These are phyloP conservation scores for Citrus mangshanensis DNA, from an alignment of 345 rosid species.

Conservation along the genomic window DNA sequence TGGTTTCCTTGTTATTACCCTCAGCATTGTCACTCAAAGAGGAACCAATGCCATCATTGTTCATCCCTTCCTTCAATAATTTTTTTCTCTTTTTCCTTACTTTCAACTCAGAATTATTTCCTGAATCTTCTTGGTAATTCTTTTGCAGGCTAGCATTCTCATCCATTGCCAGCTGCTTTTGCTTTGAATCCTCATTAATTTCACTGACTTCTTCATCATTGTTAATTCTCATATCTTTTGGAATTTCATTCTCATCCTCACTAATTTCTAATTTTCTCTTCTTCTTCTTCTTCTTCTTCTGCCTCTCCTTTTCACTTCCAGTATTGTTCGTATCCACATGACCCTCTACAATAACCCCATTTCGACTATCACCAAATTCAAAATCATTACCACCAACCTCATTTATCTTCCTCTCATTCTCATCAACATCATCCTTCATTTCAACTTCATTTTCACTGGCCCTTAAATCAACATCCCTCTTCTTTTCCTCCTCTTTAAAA, in stretches of 20 bases:
- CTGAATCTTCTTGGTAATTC: neutral
- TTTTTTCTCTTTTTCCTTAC: slow-evolving; percentile 1
- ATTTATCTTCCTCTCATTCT: slow-evolving; percentile 2
- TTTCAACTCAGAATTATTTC: neutral
- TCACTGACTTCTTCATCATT: neutral
- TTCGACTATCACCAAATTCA: neutral
- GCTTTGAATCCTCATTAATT: neutral
- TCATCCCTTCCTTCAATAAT: neutral
- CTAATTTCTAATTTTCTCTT: slow-evolving; percentile 13
- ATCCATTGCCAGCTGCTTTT: neutral
- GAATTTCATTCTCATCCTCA: neutral
- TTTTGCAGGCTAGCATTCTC: neutral
- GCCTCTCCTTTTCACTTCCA: neutral
- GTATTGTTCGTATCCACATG: neutral
- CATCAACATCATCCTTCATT: neutral
- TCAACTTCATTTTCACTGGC: neutral
- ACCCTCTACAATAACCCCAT: neutral
- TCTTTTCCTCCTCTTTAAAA: neutral
- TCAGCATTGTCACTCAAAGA: neutral
- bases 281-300: slow-evolving; percentile 9
- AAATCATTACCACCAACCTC: neutral
- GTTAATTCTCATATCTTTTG: neutral
- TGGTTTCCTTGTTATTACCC: slow-evolving; percentile 7
- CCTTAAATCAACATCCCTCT: neutral
- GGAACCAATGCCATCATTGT: neutral